Percentiles rank a stretch among this genome's conserved stretches.
phyloP scores from a whole-genome alignment of 192 early-diverging fungal species.

The Podila epigama region DNA sequence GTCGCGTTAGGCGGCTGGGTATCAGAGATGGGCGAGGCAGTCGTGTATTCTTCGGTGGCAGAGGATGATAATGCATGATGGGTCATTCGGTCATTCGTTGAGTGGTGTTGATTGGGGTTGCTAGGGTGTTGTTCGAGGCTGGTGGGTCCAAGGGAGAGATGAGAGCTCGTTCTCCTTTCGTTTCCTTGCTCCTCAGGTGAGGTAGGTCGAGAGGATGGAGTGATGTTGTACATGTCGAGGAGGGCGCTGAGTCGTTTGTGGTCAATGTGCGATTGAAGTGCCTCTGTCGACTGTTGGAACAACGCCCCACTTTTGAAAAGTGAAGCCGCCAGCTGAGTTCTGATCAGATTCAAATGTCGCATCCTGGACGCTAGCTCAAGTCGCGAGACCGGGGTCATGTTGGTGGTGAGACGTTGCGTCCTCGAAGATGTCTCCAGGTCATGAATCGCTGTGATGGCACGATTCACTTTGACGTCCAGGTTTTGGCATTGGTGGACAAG shows the following conservation, averaged over 20 bases:
- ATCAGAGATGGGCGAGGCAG: constrained; percentile 30
- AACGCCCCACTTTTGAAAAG: constrained; percentile 54
- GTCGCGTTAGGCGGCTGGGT: constrained; percentile 19
- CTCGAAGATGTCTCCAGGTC: constrained; percentile 69
- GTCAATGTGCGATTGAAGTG: constrained; percentile 53
- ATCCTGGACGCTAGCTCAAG: constrained; percentile 64
- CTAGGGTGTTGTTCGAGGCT: too few relatives aligned
- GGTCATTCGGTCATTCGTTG: too few relatives aligned
- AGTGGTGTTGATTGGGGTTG: neutral
- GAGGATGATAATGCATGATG: too few relatives aligned
- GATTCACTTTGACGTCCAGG: constrained; percentile 59
- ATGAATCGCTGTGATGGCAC: constrained; percentile 61
- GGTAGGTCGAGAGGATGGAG: constrained; percentile 34
- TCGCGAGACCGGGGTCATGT: constrained; percentile 64
- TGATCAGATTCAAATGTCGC: constrained; percentile 55
- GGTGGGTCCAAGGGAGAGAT: too few relatives aligned
- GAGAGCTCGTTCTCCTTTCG: neutral
- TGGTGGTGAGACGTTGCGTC: constrained; percentile 64
- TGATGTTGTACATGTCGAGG: constrained; percentile 62
- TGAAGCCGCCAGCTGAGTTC: constrained; percentile 52
- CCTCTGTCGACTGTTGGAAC: constrained; percentile 56
- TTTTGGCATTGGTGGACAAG: constrained; percentile 55
- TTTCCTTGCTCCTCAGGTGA: constrained; percentile 9
- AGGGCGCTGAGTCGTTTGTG: constrained; percentile 50
- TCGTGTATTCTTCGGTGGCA: constrained; percentile 5